Evolutionary conservation across 2,329 filamentous ascomycete species (phyloP).

Genomic region (Lachnellula occidentalis): DNA sequence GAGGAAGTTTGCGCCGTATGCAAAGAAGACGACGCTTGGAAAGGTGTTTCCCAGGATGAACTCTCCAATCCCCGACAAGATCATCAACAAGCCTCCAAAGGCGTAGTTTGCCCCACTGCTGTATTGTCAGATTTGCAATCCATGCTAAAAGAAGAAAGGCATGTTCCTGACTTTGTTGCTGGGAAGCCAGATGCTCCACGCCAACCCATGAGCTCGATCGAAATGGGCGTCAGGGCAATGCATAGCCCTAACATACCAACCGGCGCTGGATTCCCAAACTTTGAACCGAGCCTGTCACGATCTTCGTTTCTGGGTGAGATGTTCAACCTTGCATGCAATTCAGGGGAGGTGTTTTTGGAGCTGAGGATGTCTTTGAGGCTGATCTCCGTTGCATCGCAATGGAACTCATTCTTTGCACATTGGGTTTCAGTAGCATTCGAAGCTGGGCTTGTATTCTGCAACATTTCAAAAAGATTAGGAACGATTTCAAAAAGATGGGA

Average conservation of each 20-base stretch:
- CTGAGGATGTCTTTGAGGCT: not conserved
- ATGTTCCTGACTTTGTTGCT: slow-evolving; percentile 40
- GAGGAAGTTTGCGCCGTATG: slow-evolving; percentile 52
- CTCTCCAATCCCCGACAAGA: slow-evolving; percentile 46
- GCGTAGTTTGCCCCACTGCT: slow-evolving; percentile 40
- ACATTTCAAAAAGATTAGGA: too few species aligned
- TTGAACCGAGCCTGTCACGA: not conserved
- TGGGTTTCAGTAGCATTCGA: too few species aligned
- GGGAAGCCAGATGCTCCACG: slow-evolving; percentile 42
- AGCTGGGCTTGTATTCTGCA: too few species aligned
- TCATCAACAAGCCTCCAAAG: slow-evolving; percentile 46
- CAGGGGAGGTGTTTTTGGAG: not conserved
- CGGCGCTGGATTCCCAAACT: not conserved
- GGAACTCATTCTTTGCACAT: too few species aligned
- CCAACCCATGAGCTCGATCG: slow-evolving; percentile 47
- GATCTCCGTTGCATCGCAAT: not conserved
- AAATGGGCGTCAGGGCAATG: slow-evolving; percentile 42
- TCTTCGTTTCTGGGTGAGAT: not conserved
- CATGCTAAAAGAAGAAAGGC: not conserved
- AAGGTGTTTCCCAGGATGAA: slow-evolving; percentile 54
- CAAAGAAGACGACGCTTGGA: slow-evolving; percentile 50
- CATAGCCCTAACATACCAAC: slow-evolving; percentile 44
- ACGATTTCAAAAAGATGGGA: too few species aligned
- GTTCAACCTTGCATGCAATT: not conserved
- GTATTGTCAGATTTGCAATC: not conserved